These are phyloP conservation scores for Lentinula novae-zelandiae DNA, from an alignment of 1,284 basidiomycete genomes.

Conservation along the genomic window DNA sequence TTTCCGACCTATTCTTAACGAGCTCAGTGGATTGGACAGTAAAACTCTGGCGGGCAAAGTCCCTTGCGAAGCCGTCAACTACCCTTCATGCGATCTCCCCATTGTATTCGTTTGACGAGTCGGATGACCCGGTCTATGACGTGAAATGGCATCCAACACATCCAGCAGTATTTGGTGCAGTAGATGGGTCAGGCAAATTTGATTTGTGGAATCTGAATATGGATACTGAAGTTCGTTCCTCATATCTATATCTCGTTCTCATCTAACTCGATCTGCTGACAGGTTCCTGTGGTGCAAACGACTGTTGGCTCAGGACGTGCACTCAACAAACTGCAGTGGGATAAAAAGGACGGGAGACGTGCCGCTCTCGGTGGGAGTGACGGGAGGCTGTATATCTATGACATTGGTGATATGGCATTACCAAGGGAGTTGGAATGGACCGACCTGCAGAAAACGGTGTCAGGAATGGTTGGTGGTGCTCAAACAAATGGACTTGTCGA, in stretches of 20 bases:
- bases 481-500: slow-evolving; percentile 52
- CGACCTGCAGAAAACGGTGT: slow-evolving; percentile 81
- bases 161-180: slow-evolving; percentile 90
- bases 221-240: slow-evolving; percentile 81
- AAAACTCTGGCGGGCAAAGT: slow-evolving; percentile 87
- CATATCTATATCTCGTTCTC: not conserved
- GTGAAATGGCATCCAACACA: slow-evolving; percentile 96
- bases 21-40: slow-evolving; percentile 94
- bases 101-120: slow-evolving; percentile 91
- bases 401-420: slow-evolving; percentile 85
- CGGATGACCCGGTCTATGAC: slow-evolving; percentile 98
- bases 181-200: slow-evolving; percentile 93
- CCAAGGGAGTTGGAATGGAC: slow-evolving; percentile 87
- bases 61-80: slow-evolving; percentile 61
- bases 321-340: slow-evolving; percentile 96
- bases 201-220: slow-evolving; percentile 96
- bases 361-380: slow-evolving; percentile 89
- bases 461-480: slow-evolving; percentile 54
- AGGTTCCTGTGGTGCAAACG: slow-evolving; percentile 83
- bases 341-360: slow-evolving; percentile 79
- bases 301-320: slow-evolving; percentile 70
- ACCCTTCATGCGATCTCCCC: slow-evolving; percentile 60
- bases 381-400: slow-evolving; percentile 91
- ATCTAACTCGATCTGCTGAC: slow-evolving; percentile 5
- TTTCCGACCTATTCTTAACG: slow-evolving; percentile 92